Conservation (phyloP, 257 asterid species). For the Thymus quinquecostatus region DNA sequence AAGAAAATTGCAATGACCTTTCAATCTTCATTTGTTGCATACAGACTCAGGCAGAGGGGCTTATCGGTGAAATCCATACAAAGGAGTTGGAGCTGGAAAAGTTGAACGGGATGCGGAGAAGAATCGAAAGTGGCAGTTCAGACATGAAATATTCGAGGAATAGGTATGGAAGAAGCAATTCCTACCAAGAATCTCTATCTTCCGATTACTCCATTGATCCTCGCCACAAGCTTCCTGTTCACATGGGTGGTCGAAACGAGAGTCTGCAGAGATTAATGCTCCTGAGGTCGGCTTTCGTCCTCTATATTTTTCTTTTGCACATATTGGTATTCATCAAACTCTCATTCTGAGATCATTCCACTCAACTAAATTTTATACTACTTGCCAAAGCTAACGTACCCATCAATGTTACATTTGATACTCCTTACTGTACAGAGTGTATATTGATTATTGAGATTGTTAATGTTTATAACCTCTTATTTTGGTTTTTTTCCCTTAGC, state of each 20-base stretch:
- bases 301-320: constrained; percentile 77
- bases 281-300: constrained; percentile 81
- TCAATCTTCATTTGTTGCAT: constrained; percentile 27
- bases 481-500: constrained; percentile 9
- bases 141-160: constrained; percentile 63
- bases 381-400: constrained; percentile 19
- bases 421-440: constrained; percentile 36
- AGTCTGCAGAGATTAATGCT: constrained; percentile 76
- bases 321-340: constrained; percentile 84
- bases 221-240: constrained; percentile 62
- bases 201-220: constrained; percentile 58
- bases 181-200: constrained; percentile 46
- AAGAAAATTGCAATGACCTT: neutral
- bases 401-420: neutral
- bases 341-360: constrained; percentile 48
- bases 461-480: neutral
- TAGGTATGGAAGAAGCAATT: constrained; percentile 66
- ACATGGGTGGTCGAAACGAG: constrained; percentile 57
- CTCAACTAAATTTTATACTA: constrained; percentile 17
- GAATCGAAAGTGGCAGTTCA: constrained; percentile 52
- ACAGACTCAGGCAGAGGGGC: constrained; percentile 89
- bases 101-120: constrained; percentile 61
- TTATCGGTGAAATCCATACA: constrained; percentile 60
- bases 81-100: constrained; percentile 84
- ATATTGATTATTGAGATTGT: neutral